phyloP scores from a whole-genome alignment of 2,329 filamentous ascomycete species.

The Aspergillus uvarum region DNA sequence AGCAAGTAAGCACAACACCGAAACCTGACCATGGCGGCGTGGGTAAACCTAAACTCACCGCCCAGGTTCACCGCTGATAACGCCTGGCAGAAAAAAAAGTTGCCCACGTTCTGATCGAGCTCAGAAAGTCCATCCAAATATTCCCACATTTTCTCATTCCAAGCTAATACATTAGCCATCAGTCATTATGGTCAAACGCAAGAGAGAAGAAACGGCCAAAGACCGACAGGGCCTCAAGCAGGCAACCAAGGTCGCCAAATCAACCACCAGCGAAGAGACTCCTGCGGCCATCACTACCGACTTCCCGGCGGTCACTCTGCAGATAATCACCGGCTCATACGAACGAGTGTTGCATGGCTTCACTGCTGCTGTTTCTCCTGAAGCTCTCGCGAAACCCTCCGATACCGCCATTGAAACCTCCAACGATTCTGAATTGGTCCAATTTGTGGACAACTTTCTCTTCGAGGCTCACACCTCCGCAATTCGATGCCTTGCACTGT shows the following conservation, averaged over 20 bases:
- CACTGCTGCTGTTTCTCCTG: constrained; percentile 65
- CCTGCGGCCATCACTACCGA: constrained; percentile 26
- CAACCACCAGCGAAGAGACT: constrained; percentile 21
- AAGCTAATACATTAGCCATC: background rate
- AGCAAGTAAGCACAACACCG: no score
- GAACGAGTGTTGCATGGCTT: constrained; percentile 90
- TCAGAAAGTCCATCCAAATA: background rate
- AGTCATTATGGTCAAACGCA: constrained; percentile 45
- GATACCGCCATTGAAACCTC: constrained; percentile 22
- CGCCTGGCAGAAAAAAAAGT: constrained; percentile 29
- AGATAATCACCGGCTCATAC: constrained; percentile 91
- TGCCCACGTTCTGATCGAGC: constrained; percentile 16
- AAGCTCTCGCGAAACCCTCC: constrained; percentile 24
- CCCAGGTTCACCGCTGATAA: constrained; percentile 10
- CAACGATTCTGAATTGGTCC: constrained; percentile 44
- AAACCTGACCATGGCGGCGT: no score
- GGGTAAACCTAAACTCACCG: constrained; percentile 11
- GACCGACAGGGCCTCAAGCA: constrained; percentile 24
- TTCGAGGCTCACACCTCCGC: constrained; percentile 92
- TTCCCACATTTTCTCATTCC: background rate
- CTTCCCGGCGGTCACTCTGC: constrained; percentile 60
- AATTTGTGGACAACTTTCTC: constrained; percentile 89
- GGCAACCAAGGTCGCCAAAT: constrained; percentile 37
- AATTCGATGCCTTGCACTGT: constrained; percentile 84
- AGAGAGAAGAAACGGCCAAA: constrained; percentile 40